Conservation (phyloP, 257 asterid genomes). For the Henckelia pumila region DNA sequence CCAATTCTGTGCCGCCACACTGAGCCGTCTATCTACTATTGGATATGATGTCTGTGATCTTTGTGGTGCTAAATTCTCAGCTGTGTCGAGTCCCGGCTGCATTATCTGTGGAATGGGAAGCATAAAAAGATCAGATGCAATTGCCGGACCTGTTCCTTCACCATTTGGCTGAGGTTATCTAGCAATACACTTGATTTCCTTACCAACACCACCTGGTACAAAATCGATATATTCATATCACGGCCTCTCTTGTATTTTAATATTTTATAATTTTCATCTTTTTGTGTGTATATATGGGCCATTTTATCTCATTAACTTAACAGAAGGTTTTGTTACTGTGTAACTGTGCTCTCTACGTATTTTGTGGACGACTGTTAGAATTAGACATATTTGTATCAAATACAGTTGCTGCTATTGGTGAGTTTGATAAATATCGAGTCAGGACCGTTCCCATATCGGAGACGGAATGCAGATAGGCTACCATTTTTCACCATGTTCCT, state of each 20-base stretch:
- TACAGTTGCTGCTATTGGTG: not conserved
- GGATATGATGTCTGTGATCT: slow-evolving; percentile 97
- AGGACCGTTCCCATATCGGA: not conserved
- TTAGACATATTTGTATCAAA: not conserved
- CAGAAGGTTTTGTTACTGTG: not conserved
- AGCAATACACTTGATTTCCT: not conserved
- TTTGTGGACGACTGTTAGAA: not conserved
- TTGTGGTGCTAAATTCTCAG: slow-evolving; percentile 97
- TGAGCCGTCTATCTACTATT: slow-evolving; percentile 89
- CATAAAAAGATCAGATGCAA: slow-evolving; percentile 93
- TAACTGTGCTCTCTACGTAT: not conserved
- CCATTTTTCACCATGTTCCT: not conserved
- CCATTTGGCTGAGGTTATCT: slow-evolving; percentile 65
- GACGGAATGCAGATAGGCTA: not conserved
- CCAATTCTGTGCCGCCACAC: slow-evolving; percentile 95
- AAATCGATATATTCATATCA: too few species aligned
- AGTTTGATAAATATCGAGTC: not conserved
- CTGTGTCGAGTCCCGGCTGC: slow-evolving; percentile 89
- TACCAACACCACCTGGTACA: not conserved
- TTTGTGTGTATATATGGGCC: not conserved
- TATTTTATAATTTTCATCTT: not conserved
- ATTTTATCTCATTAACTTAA: not conserved
- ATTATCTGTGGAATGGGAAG: slow-evolving; percentile 99
- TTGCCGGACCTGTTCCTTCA: slow-evolving; percentile 86
- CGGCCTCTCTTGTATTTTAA: not conserved